These are phyloP conservation scores for Lizonia empirigonia DNA, from an alignment of 2,329 filamentous ascomycete genomes.

Conservation along the genomic window DNA sequence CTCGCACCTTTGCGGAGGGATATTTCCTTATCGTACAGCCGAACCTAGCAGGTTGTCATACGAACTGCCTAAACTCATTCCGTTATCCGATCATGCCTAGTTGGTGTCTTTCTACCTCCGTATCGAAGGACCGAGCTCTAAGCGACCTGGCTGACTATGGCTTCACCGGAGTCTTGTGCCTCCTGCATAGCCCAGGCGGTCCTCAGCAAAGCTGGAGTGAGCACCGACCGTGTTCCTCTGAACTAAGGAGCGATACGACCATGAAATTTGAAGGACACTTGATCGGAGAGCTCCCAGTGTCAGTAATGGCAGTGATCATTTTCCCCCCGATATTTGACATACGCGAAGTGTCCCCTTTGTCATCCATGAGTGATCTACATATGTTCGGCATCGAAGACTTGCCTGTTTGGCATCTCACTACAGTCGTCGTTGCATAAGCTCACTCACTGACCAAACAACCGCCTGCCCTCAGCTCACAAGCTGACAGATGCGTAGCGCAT, in stretches of 20 bases:
- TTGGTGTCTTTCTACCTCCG: background rate
- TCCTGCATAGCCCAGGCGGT: background rate
- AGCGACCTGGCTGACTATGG: background rate
- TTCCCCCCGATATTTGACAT: background rate
- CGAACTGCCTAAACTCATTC: background rate
- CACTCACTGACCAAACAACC: slow-evolving; percentile 10
- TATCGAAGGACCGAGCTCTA: background rate
- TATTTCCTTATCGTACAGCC: too few species aligned
- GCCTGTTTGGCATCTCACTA: background rate
- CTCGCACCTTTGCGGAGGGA: background rate
- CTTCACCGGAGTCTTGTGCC: slow-evolving; percentile 7
- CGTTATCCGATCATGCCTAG: background rate
- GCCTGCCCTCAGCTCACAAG: slow-evolving; percentile 9
- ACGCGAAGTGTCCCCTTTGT: background rate
- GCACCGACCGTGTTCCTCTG: background rate
- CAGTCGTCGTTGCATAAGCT: background rate
- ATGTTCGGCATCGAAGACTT: slow-evolving; percentile 6
- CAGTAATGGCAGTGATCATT: background rate
- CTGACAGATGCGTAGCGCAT: slow-evolving; percentile 16
- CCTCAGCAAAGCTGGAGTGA: background rate
- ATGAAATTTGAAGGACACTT: background rate
- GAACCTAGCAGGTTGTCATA: too few species aligned
- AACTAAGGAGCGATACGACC: background rate
- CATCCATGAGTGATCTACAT: background rate
- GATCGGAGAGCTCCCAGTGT: background rate